These are phyloP conservation scores for Desmodesmus armatus DNA, from an alignment of 139 green algal species.

Conservation along the genomic window DNA sequence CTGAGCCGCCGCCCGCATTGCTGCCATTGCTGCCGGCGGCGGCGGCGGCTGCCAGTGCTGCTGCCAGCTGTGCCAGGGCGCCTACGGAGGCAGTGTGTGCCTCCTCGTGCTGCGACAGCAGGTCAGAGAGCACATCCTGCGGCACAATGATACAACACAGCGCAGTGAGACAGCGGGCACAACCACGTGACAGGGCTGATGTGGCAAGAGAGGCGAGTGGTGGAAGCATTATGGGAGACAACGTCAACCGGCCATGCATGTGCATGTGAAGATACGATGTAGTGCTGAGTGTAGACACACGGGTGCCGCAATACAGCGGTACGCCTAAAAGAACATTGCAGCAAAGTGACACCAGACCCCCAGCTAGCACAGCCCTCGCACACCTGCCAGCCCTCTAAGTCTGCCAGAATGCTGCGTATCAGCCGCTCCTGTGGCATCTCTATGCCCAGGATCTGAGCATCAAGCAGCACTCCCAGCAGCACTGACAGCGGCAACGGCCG, in stretches of 20 bases:
- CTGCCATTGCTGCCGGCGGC: background rate
- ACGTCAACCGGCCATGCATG: no score
- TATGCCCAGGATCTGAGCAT: slow-evolving; percentile 28
- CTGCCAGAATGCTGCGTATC: slow-evolving; percentile 49
- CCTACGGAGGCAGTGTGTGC: background rate
- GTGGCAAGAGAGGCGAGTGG: no score
- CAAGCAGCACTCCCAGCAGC: slow-evolving; percentile 59
- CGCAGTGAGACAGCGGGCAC: no score
- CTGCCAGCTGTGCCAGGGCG: slow-evolving; percentile 2
- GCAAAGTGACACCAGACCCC: background rate
- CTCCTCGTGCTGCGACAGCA: slow-evolving; percentile 29
- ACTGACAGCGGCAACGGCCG: slow-evolving; percentile 36
- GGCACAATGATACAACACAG: background rate
- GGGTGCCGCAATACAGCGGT: no score
- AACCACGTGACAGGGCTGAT: no score
- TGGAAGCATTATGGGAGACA: no score
- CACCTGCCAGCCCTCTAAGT: slow-evolving; percentile 32
- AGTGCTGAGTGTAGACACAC: no score
- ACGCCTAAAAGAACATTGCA: no score
- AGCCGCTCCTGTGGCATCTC: slow-evolving; percentile 49
- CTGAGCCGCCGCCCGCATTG: no score
- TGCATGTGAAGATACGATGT: no score
- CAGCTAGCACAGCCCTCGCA: background rate
- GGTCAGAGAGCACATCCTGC: slow-evolving; percentile 31
- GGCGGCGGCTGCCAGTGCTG: slow-evolving; percentile 10